A percentile compares a stretch with the other conserved stretches of the same genome.
Conservation (phyloP, 2,329 filamentous ascomycete genomes). For the Fusarium irregulare region DNA sequence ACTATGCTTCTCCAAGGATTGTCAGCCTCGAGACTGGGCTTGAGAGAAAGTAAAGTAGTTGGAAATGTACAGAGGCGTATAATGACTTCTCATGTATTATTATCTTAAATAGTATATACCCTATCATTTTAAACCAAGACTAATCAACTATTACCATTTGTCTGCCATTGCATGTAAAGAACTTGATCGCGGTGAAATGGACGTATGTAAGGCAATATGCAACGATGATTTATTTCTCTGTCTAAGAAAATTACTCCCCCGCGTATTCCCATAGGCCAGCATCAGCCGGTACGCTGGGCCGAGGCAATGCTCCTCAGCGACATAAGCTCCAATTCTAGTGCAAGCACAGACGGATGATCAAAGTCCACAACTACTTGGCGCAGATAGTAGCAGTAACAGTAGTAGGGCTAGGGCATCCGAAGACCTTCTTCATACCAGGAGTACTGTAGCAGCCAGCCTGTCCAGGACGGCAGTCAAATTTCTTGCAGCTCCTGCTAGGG, state of each 20-base stretch:
- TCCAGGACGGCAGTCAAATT: conserved; percentile 53
- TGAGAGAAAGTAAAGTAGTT: background rate
- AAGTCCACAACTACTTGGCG: conserved; percentile 15
- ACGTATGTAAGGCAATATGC: too few relatives aligned
- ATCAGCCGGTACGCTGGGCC: rapidly evolving
- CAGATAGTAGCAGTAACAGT: conserved; percentile 50
- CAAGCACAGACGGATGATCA: background rate
- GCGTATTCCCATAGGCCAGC: rapidly evolving
- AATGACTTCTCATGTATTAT: too few relatives aligned
- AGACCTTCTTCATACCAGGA: conserved; percentile 53
- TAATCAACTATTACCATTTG: too few relatives aligned
- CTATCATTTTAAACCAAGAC: rapidly evolving
- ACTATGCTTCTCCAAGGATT: background rate
- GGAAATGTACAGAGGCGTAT: too few relatives aligned
- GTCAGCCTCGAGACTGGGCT: conserved; percentile 5
- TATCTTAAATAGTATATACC: too few relatives aligned
- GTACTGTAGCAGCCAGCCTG: conserved; percentile 56
- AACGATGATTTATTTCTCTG: too few relatives aligned
- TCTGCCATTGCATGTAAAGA: too few relatives aligned
- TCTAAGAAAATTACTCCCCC: too few relatives aligned
- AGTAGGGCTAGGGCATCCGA: conserved; percentile 55
- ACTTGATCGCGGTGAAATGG: too few relatives aligned
- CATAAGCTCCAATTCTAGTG: rapidly evolving
- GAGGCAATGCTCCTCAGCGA: rapidly evolving
- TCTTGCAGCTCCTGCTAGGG: conserved; percentile 52